Percentiles rank a stretch among this genome's conserved stretches.
phyloP scores from a whole-genome alignment of 176 grass and related monocot species.

The Bothriochloa decipiens region DNA sequence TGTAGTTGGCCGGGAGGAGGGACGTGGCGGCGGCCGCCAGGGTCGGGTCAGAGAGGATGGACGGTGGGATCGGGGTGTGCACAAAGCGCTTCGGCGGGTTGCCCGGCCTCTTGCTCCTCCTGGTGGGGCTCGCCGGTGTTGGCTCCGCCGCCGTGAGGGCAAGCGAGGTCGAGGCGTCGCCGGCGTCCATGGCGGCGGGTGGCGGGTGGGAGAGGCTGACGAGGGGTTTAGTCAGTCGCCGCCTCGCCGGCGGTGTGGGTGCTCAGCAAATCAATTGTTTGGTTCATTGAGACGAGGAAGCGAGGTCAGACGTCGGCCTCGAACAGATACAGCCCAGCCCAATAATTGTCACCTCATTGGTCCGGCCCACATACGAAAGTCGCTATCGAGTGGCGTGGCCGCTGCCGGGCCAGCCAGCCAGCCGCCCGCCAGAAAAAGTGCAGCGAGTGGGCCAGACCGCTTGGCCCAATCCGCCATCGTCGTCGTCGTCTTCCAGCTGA shows the following conservation, averaged over 20 bases:
- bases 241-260: neutral
- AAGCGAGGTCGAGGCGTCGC: constrained; percentile 46
- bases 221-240: constrained; percentile 36
- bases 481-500: neutral
- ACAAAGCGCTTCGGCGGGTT: constrained; percentile 78
- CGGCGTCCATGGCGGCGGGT: constrained; percentile 59
- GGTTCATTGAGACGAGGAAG: neutral
- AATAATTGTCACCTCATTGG: neutral
- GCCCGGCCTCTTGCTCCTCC: constrained; percentile 13
- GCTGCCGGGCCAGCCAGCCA: neutral
- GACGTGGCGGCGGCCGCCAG: constrained; percentile 68
- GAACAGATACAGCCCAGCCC: neutral
- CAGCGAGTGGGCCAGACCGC: neutral
- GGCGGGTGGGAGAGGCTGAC: constrained; percentile 27
- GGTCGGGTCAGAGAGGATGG: constrained; percentile 76
- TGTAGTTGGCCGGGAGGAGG: constrained; percentile 71
- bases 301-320: neutral
- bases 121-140: constrained; percentile 34
- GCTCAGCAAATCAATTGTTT: neutral
- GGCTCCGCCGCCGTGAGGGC: constrained; percentile 12
- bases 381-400: neutral
- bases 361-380: neutral
- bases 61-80: constrained; percentile 73
- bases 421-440: neutral
- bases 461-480: constrained; percentile 9